Percentiles rank a stretch among this genome's conserved stretches.
Conservation (phyloP, 78 protist genomes). For the Cavenderia fasciculata region DNA sequence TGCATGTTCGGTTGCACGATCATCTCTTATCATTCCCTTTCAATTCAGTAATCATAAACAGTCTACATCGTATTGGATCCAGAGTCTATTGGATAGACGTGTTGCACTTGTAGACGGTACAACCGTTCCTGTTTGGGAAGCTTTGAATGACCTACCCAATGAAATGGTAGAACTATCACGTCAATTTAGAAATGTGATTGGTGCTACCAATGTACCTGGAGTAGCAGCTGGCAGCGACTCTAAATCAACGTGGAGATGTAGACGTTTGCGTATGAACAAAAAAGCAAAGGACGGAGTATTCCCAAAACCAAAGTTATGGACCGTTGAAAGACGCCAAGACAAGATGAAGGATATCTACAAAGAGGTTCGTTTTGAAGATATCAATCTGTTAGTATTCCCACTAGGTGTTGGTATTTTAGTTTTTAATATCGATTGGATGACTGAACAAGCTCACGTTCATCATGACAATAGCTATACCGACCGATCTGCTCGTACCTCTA, state of each 20-base stretch:
- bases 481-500: not conserved
- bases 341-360: slow-evolving; percentile 17
- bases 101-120: not conserved
- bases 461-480: not conserved
- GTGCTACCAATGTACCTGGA: too few species aligned
- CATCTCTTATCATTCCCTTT: slow-evolving; percentile 26
- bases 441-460: slow-evolving; percentile 2
- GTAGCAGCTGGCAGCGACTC: not conserved
- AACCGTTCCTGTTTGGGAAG: slow-evolving; percentile 18
- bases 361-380: slow-evolving; percentile 1
- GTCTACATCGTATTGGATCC: not conserved
- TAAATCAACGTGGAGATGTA: slow-evolving; percentile 1
- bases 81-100: slow-evolving; percentile 20
- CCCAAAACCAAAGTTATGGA: slow-evolving; percentile 31
- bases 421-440: slow-evolving; percentile 34
- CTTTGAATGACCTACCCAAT: not conserved
- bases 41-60: not conserved
- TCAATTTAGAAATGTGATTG: slow-evolving; percentile 4
- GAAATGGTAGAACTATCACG: slow-evolving; percentile 28
- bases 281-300: slow-evolving; percentile 2
- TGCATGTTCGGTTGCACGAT: slow-evolving; percentile 7
- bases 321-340: not conserved
- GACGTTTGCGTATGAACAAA: slow-evolving; percentile 27
- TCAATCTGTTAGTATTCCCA: slow-evolving; percentile 18
- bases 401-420: slow-evolving; percentile 37